Conservation (phyloP, 1,139 yeast genomes). For the Saccharomyces hybrid region DNA sequence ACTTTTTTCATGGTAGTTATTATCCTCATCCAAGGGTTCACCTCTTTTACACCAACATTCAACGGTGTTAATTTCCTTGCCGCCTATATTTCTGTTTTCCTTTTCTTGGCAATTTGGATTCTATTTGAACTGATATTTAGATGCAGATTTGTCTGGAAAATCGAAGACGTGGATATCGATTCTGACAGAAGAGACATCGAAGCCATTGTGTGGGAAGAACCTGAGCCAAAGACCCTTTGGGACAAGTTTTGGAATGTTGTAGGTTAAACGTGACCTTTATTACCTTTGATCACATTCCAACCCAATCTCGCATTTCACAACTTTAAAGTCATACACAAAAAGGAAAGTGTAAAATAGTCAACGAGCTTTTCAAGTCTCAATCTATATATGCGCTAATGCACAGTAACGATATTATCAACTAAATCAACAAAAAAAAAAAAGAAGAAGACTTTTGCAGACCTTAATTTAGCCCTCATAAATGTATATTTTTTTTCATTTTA, state of each 20-base stretch:
- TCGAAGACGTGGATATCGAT: slow-evolving; percentile 55
- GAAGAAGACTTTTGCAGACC: no score
- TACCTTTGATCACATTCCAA: slow-evolving; percentile 1
- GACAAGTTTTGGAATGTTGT: slow-evolving; percentile 6
- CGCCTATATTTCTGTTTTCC: slow-evolving; percentile 50
- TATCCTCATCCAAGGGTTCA: slow-evolving; percentile 57
- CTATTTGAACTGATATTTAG: slow-evolving; percentile 45
- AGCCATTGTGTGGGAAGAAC: slow-evolving; percentile 6
- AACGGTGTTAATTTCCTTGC: slow-evolving; percentile 47
- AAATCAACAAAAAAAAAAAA: no score
- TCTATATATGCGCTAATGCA: background rate
- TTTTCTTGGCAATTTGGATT: slow-evolving; percentile 42
- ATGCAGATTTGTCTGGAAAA: slow-evolving; percentile 35
- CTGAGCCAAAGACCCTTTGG: slow-evolving; percentile 4
- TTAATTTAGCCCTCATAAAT: background rate
- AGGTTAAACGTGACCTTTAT: background rate
- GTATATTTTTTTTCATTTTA: background rate
- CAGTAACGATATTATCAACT: no score
- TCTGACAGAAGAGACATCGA: slow-evolving; percentile 49
- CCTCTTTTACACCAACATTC: slow-evolving; percentile 43
- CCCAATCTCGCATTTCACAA: background rate
- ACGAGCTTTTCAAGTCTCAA: background rate
- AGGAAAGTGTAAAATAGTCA: background rate
- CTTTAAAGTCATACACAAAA: background rate
- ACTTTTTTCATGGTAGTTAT: slow-evolving; percentile 42